Percentiles rank a stretch among this genome's conserved stretches.
Conservation (phyloP, 2,329 filamentous ascomycete species). For the Botrytis cinerea region DNA sequence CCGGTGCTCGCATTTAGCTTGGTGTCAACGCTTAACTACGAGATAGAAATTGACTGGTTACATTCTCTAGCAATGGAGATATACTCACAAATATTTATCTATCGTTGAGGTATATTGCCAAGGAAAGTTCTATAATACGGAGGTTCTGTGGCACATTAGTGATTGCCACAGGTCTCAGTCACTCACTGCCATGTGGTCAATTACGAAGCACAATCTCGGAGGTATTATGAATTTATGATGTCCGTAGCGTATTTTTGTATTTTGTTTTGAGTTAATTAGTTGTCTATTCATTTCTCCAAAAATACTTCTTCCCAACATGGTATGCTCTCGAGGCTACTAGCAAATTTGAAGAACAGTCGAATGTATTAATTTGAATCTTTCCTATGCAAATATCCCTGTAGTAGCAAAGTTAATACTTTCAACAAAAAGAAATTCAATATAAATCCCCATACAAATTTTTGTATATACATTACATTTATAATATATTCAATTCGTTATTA, state of each 20-base stretch:
- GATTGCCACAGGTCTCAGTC: too few relatives aligned
- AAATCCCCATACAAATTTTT: too few relatives aligned
- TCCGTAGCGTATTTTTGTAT: neutral
- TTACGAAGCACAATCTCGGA: too few relatives aligned
- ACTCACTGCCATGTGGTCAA: too few relatives aligned
- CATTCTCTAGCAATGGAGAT: neutral
- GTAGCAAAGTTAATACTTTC: too few relatives aligned
- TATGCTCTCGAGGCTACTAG: neutral
- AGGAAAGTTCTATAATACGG: too few relatives aligned
- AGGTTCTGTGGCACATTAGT: neutral
- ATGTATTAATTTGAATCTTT: too few relatives aligned
- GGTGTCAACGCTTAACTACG: neutral
- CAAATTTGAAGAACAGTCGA: neutral
- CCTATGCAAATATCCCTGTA: too few relatives aligned
- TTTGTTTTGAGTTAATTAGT: neutral
- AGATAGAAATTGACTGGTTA: neutral
- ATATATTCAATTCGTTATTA: too few relatives aligned
- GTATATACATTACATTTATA: too few relatives aligned
- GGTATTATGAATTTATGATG: too few relatives aligned
- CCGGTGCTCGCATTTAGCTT: neutral
- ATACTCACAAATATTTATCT: neutral
- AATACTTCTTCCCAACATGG: neutral
- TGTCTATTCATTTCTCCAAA: neutral
- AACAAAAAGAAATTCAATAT: too few relatives aligned
- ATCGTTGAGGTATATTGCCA: neutral